Evolutionary conservation across 371 early-diverging fungal species (phyloP).

Genomic region (Nematocida displodere): DNA sequence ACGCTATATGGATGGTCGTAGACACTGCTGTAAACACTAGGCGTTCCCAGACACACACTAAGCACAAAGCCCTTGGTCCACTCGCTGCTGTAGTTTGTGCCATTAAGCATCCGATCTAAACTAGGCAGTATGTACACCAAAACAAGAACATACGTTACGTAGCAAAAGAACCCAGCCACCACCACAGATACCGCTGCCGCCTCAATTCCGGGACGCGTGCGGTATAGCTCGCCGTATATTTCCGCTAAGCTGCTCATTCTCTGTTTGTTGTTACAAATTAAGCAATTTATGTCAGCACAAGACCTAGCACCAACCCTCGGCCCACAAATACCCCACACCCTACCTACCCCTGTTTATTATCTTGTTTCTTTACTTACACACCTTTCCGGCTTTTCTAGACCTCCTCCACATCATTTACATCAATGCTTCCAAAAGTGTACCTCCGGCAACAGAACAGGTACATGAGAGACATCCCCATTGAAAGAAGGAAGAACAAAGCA

Average conservation of each 20-base stretch:
- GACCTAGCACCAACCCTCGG: not conserved
- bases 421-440: conserved; percentile 64
- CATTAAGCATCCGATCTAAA: not conserved
- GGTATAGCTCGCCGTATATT: too few species aligned
- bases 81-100: not conserved
- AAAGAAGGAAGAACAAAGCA: conserved; percentile 63
- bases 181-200: too few species aligned
- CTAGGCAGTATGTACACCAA: not conserved
- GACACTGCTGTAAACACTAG: not conserved
- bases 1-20: not conserved
- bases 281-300: not conserved
- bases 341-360: not conserved
- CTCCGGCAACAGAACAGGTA: conserved; percentile 65
- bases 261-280: not conserved
- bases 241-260: not conserved
- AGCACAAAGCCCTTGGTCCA: not conserved
- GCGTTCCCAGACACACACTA: not conserved
- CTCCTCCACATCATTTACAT: conserved; percentile 64
- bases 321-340: not conserved
- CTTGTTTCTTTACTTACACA: not conserved
- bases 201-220: too few species aligned
- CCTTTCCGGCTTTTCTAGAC: conserved; percentile 40
- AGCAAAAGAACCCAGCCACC: too few species aligned
- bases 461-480: conserved; percentile 62
- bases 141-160: too few species aligned